A percentile compares a stretch with the other conserved stretches of the same genome.
These are phyloP conservation scores for Alternaria novae-zelandiae DNA, from an alignment of 2,329 filamentous ascomycete species.

Conservation along the genomic window DNA sequence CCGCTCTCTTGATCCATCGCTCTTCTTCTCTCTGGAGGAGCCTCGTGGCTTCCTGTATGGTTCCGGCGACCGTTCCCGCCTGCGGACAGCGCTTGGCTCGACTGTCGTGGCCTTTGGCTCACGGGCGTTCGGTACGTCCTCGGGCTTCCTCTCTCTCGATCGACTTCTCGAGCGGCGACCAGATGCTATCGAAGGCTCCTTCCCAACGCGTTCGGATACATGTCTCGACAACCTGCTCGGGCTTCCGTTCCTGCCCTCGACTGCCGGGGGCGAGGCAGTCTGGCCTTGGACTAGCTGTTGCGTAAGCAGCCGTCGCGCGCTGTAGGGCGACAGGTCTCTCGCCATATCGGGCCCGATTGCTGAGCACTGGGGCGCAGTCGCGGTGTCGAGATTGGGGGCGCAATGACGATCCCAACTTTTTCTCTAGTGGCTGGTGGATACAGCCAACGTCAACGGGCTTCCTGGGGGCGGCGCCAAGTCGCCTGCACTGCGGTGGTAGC, in stretches of 20 bases:
- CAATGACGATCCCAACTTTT: slow-evolving; percentile 18
- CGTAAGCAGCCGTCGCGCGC: slow-evolving; percentile 39
- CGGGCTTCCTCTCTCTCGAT: slow-evolving; percentile 16
- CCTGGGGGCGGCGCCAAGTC: not conserved
- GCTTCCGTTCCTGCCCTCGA: slow-evolving; percentile 23
- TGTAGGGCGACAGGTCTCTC: slow-evolving; percentile 42
- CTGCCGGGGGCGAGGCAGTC: slow-evolving; percentile 19
- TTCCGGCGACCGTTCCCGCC: slow-evolving; percentile 32
- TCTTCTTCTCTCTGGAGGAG: slow-evolving; percentile 20
- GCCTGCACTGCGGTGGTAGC: slow-evolving; percentile 4
- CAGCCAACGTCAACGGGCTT: slow-evolving; percentile 6
- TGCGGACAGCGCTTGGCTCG: slow-evolving; percentile 14
- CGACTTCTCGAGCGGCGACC: slow-evolving; percentile 23
- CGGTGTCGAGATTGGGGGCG: slow-evolving; percentile 7
- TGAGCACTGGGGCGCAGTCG: slow-evolving; percentile 5
- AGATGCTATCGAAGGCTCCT: slow-evolving; percentile 15
- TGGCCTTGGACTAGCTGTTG: slow-evolving; percentile 29
- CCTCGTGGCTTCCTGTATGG: slow-evolving; percentile 36
- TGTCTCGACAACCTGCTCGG: slow-evolving; percentile 13
- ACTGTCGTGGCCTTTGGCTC: slow-evolving; percentile 19
- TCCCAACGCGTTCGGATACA: slow-evolving; percentile 14
- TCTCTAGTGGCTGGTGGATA: not conserved
- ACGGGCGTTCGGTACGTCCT: slow-evolving; percentile 18
- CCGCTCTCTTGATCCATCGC: slow-evolving; percentile 17
- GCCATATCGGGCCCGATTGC: slow-evolving; percentile 22